A percentile compares a stretch with the other conserved stretches of the same genome.
These are phyloP conservation scores for Trichaptum fuscoviolaceum DNA, from an alignment of 768 basidiomycete genomes.

Conservation along the genomic window DNA sequence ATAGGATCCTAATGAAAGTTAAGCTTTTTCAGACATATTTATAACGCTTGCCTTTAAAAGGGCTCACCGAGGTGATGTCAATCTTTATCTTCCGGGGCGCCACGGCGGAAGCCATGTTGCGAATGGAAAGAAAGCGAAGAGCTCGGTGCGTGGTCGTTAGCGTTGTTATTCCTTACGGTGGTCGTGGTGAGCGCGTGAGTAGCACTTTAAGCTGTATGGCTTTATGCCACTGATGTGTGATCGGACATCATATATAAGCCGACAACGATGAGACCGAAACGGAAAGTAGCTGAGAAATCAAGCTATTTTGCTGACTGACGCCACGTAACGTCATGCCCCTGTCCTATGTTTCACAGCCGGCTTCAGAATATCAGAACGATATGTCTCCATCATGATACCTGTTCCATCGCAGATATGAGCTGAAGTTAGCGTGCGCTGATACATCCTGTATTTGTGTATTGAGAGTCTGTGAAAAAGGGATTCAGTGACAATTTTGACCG, in stretches of 20 bases:
- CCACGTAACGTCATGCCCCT: background rate
- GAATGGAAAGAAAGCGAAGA: background rate
- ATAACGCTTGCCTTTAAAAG: background rate
- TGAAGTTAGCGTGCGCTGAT: too few species aligned
- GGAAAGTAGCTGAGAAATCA: background rate
- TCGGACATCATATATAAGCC: background rate
- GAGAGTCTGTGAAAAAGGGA: too few species aligned
- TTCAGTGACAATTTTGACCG: too few species aligned
- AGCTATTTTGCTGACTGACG: background rate
- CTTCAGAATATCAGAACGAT: too few species aligned
- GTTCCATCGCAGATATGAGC: too few species aligned
- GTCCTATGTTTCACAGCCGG: too few species aligned
- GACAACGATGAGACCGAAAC: background rate
- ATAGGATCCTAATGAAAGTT: background rate
- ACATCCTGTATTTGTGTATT: too few species aligned
- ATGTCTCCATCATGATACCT: too few species aligned
- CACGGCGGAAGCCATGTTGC: conserved; percentile 1
- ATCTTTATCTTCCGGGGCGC: background rate
- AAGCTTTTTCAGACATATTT: background rate
- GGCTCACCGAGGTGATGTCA: background rate
- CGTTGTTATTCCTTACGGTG: background rate
- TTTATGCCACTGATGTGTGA: background rate
- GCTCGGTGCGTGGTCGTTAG: background rate
- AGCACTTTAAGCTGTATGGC: background rate
- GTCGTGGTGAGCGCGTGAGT: background rate